phyloP scores from a whole-genome alignment of 257 asterid genomes.

The Fraxinus anomala region DNA sequence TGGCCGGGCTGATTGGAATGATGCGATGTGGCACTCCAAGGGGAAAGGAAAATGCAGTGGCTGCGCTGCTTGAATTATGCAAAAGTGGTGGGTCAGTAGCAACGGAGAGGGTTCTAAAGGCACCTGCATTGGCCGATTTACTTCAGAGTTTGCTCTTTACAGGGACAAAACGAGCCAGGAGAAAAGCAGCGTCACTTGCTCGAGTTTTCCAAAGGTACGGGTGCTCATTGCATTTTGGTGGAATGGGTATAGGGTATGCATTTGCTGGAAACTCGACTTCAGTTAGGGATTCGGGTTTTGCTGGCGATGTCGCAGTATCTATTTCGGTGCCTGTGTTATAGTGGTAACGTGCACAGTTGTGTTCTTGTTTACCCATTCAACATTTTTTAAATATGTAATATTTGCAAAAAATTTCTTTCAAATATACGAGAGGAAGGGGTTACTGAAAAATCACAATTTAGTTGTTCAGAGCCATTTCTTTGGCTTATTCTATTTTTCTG shows the following conservation, averaged over 20 bases:
- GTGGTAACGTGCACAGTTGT: conserved; percentile 28
- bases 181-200: conserved; percentile 94
- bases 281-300: conserved; percentile 54
- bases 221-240: conserved; percentile 53
- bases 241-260: conserved; percentile 58
- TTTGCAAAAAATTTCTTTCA: conserved; percentile 34
- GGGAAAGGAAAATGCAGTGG: conserved; percentile 90
- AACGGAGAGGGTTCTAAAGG: conserved; percentile 71
- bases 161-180: conserved; percentile 88
- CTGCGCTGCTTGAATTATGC: conserved; percentile 79
- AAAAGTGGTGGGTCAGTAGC: conserved; percentile 72
- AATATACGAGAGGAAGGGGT: conserved; percentile 35
- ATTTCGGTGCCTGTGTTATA: conserved; percentile 81
- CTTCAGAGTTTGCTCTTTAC: conserved; percentile 77
- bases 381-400: conserved; percentile 39
- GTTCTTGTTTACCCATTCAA: conserved; percentile 29
- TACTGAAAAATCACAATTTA: conserved; percentile 29
- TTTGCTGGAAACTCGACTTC: conserved; percentile 54
- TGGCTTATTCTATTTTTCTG: too few species aligned
- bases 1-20: conserved; percentile 63
- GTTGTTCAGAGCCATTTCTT: background rate
- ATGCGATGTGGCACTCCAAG: conserved; percentile 85
- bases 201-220: conserved; percentile 83
- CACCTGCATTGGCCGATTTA: conserved; percentile 74
- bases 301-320: conserved; percentile 58